These are phyloP conservation scores for Suillus discolor DNA, from an alignment of 768 basidiomycete genomes.

Conservation along the genomic window DNA sequence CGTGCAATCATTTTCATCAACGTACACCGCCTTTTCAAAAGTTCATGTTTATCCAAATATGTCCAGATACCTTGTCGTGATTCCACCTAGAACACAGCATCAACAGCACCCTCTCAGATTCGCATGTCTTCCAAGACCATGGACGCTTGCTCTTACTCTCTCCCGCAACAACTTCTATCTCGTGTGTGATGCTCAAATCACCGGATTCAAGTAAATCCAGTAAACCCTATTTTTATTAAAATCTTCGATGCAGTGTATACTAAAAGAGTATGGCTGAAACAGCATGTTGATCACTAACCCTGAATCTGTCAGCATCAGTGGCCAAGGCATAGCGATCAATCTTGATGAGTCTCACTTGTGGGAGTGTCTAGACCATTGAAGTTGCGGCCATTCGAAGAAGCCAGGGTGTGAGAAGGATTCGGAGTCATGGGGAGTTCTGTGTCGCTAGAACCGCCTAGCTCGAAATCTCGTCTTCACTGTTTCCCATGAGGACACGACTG, in stretches of 20 bases:
- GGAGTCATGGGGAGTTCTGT: background rate
- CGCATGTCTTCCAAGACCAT: too few species aligned
- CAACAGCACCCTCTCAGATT: too few species aligned
- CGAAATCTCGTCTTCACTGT: slow-evolving; percentile 36
- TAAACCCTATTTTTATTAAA: background rate
- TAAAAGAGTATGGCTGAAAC: background rate
- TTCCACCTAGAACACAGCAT: too few species aligned
- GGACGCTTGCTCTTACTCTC: background rate
- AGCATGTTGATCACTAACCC: background rate
- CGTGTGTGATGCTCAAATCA: background rate
- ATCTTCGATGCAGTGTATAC: background rate
- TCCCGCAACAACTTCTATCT: background rate
- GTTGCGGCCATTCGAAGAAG: background rate
- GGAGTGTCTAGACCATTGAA: background rate
- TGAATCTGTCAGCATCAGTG: background rate
- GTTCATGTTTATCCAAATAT: too few species aligned
- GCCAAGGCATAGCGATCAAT: background rate
- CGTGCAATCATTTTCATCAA: too few species aligned
- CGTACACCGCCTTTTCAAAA: too few species aligned
- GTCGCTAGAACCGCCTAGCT: background rate
- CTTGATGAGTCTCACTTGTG: background rate
- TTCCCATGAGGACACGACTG: slow-evolving; percentile 38
- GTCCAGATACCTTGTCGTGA: too few species aligned
- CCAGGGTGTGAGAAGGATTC: background rate
- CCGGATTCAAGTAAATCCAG: background rate